Base-by-base conservation (phyloP, 306 rosid species). In the Trifolium pratense region DNA sequence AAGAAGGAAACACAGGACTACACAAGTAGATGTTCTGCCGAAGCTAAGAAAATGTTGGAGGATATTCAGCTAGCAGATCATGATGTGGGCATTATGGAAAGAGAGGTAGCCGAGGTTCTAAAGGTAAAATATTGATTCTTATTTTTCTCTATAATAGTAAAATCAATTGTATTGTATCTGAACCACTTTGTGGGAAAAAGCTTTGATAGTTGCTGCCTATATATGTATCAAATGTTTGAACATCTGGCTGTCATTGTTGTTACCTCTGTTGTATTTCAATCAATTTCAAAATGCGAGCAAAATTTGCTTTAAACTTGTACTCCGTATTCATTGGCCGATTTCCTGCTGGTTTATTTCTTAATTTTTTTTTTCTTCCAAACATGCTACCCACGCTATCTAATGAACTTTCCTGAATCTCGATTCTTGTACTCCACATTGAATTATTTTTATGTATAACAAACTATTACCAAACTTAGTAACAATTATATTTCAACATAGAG, bases 71-170 rank as follows among this genome's bases (percentile, higher is more conserved):
- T 15, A 68, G 87, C 87, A 71, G 86, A 83, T 66, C 84, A 26
- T 70, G 84, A 87, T 61, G 55, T 94, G 74, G 80, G 82, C 75
- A 71, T 58, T 61, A 77, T 88, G 86, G 96, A 91, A 79, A 76
- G 78, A 79, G 97, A 91, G 81, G 96, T 87, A 12, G 88, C 75
- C 2, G 91, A 83, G 45, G 85, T 87, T 87, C 76, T 87, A 53
- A 81, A 91, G 96, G 98, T 93, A 81, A 52, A 26, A 49, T 36
- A 32, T 25, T 11, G 58, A 56, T 60, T 74, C 49, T 40, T 64
- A 34, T 53, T 56, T 45, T 15, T 7, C 43, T 60, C 60, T 56
- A 34, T 62, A 23, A 31, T 40, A 29, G 39, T 59, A 59, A 15
- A 60, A n/a, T 65, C 62, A 43, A 26, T 17, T 2, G 2, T n/a